Percentiles rank a stretch among this genome's conserved stretches.
Conservation (phyloP, 345 rosid genomes). For the Aquilaria sinensis region DNA sequence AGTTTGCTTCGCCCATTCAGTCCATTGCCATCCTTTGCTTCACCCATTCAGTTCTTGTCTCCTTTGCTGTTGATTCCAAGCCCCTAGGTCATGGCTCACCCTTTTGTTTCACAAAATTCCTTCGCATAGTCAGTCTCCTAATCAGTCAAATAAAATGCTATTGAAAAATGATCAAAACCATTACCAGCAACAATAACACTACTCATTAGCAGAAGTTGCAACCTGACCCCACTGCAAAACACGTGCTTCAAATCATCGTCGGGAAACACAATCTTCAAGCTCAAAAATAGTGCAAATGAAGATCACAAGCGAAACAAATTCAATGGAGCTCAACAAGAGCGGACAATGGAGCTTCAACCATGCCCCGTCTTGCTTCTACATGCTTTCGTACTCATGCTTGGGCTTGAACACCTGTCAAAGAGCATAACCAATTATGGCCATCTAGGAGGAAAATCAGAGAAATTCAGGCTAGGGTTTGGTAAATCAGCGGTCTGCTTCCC, state of each 20-base stretch:
- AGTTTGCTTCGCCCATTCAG: slow-evolving; percentile 11
- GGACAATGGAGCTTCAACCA: slow-evolving; percentile 73
- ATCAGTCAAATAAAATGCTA: slow-evolving; percentile 84
- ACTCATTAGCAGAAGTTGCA: slow-evolving; percentile 45
- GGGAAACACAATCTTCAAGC: slow-evolving; percentile 82
- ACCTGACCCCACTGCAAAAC: slow-evolving; percentile 60
- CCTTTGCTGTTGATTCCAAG: too few relatives aligned
- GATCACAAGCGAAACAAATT: slow-evolving; percentile 36
- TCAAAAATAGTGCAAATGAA: slow-evolving; percentile 45
- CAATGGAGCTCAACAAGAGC: slow-evolving; percentile 17
- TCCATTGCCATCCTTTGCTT: too few relatives aligned
- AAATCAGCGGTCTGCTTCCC: background rate
- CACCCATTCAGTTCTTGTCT: too few relatives aligned
- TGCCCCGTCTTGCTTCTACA: slow-evolving; percentile 76
- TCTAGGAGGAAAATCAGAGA: slow-evolving; percentile 12
- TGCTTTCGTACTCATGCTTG: slow-evolving; percentile 78
- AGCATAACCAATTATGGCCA: slow-evolving; percentile 84
- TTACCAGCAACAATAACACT: slow-evolving; percentile 31
- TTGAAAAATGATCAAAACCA: slow-evolving; percentile 54
- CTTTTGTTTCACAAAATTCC: too few relatives aligned
- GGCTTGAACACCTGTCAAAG: slow-evolving; percentile 90
- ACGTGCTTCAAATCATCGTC: slow-evolving; percentile 48
- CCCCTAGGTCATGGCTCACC: too few relatives aligned
- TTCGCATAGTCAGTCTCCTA: slow-evolving; percentile 37
- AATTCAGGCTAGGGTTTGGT: background rate